Evolutionary conservation across 2,329 filamentous ascomycete genomes (phyloP).

Genomic region (Diaporthe vaccinii): DNA sequence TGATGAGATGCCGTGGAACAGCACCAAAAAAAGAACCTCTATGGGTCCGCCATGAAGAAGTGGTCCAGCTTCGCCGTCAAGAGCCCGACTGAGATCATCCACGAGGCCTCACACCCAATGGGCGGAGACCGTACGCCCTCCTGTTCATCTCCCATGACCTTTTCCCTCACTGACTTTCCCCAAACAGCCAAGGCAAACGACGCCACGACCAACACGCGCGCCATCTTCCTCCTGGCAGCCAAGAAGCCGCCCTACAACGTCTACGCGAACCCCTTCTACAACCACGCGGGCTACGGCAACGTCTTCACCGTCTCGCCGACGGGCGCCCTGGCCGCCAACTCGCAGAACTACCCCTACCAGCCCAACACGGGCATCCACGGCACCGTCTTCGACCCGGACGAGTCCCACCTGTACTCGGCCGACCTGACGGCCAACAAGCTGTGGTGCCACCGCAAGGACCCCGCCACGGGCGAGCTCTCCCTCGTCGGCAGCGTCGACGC

Average conservation of each 20-base stretch:
- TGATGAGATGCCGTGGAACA: conserved; percentile 51
- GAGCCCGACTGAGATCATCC: conserved; percentile 80
- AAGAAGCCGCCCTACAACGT: conserved; percentile 83
- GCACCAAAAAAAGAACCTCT: conserved; percentile 87
- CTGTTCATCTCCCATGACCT: neutral
- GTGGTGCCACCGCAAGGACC: conserved; percentile 84
- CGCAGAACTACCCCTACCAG: conserved; percentile 82
- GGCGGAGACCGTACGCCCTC: conserved; percentile 74
- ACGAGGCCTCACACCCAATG: conserved; percentile 81
- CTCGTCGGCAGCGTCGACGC: conserved; percentile 81
- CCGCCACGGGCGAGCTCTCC: conserved; percentile 52
- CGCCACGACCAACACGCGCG: conserved; percentile 82
- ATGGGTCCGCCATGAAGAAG: conserved; percentile 93
- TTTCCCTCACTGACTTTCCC: conserved; percentile 55
- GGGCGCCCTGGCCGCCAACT: conserved; percentile 72
- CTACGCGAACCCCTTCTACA: conserved; percentile 93
- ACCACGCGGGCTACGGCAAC: conserved; percentile 85
- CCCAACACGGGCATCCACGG: conserved; percentile 81
- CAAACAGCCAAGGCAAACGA: conserved; percentile 69
- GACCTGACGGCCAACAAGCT: conserved; percentile 84
- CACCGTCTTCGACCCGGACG: conserved; percentile 83
- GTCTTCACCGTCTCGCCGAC: conserved; percentile 74
- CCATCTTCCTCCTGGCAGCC: conserved; percentile 89
- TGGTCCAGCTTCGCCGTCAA: conserved; percentile 87
- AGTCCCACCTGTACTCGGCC: conserved; percentile 83